Conservation (phyloP, 352 stramenopile genomes). For the Pythium guiyangense region DNA sequence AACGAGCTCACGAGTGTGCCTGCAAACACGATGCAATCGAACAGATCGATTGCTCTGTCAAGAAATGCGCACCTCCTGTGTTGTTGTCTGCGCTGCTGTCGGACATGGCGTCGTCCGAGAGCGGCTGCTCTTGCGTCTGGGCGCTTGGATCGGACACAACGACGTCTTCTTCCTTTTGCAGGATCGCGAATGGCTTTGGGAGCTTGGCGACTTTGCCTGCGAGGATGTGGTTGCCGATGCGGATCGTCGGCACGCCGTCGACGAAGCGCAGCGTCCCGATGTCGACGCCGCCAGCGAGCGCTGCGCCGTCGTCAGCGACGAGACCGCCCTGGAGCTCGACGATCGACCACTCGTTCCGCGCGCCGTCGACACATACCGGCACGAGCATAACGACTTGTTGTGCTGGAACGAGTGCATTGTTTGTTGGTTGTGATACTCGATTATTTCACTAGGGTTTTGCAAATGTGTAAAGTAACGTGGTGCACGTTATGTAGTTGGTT, state of each 20-base stretch:
- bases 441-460: background rate
- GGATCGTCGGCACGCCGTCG: slow-evolving; percentile 65
- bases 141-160: background rate
- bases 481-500: no score
- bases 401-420: background rate
- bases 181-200: slow-evolving; percentile 69
- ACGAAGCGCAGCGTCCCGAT: slow-evolving; percentile 67
- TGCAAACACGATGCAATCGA: background rate
- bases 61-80: background rate
- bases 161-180: slow-evolving; percentile 37
- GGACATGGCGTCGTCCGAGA: background rate
- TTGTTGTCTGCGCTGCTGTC: background rate
- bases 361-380: slow-evolving; percentile 56
- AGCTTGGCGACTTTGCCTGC: slow-evolving; percentile 64
- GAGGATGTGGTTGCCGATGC: slow-evolving; percentile 83
- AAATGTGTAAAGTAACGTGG: background rate
- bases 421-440: slow-evolving; percentile 12
- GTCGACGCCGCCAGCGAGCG: slow-evolving; percentile 30
- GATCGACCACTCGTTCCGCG: slow-evolving; percentile 72
- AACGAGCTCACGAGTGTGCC: background rate
- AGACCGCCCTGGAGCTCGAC: slow-evolving; percentile 82
- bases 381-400: slow-evolving; percentile 40
- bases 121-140: background rate
- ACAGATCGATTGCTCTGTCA: background rate
- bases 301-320: slow-evolving; percentile 25